Conservation (phyloP, 352 stramenopile species). For the Globisporangium sylvaticum region DNA sequence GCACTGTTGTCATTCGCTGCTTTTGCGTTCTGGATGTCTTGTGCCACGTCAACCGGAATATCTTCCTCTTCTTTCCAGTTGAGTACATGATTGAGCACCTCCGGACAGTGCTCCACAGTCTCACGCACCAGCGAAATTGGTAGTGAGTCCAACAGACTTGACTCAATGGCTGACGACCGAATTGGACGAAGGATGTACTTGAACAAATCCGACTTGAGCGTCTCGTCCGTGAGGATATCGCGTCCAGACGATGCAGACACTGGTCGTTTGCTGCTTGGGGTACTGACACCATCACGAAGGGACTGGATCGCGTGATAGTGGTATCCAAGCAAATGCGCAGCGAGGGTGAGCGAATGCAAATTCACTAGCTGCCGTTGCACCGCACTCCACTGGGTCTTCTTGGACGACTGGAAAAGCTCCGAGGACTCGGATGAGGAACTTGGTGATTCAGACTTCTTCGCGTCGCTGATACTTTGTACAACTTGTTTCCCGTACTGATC, state of each 20-base stretch:
- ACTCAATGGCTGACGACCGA: constrained; percentile 76
- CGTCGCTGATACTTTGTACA: constrained; percentile 6
- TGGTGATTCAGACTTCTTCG: background rate
- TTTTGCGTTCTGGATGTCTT: constrained; percentile 25
- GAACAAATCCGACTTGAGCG: constrained; percentile 65
- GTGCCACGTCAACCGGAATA: constrained; percentile 39
- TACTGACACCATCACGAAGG: constrained; percentile 10
- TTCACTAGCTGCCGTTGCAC: constrained; percentile 47
- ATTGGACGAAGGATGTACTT: constrained; percentile 78
- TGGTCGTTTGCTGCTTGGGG: background rate
- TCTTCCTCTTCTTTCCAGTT: constrained; percentile 72
- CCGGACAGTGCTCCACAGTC: constrained; percentile 72
- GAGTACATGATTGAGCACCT: constrained; percentile 74
- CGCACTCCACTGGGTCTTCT: constrained; percentile 44
- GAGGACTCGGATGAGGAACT: background rate
- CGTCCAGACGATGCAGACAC: background rate
- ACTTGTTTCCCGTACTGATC: constrained; percentile 29
- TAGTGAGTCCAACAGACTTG: constrained; percentile 65
- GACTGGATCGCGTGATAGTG: constrained; percentile 42
- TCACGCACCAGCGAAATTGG: constrained; percentile 73
- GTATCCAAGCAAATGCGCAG: constrained; percentile 49
- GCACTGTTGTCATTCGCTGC: constrained; percentile 16
- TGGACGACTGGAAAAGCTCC: constrained; percentile 41
- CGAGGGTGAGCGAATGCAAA: constrained; percentile 57
- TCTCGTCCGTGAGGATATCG: constrained; percentile 38